These are phyloP conservation scores for Sporothrix pallida DNA, from an alignment of 2,329 filamentous ascomycete genomes.

Conservation along the genomic window DNA sequence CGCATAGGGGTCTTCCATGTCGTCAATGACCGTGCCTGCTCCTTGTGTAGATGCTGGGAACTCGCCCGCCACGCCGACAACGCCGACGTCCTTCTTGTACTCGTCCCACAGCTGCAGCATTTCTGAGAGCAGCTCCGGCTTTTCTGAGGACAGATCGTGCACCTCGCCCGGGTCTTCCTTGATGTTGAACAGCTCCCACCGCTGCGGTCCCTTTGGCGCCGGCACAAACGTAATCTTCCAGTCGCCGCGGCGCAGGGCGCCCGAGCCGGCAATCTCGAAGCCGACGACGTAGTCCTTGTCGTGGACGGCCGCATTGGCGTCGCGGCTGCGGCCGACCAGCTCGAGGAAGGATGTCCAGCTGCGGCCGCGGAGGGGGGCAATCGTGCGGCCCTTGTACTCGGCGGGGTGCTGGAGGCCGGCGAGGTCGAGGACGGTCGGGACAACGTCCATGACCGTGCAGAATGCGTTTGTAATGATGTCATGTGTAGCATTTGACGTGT, in stretches of 20 bases:
- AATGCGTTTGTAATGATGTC: conserved; percentile 45
- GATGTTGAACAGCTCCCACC: conserved; percentile 50
- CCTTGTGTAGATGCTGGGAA: too few relatives aligned
- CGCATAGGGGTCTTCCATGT: too few relatives aligned
- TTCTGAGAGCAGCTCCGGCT: too few relatives aligned
- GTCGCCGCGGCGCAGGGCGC: conserved; percentile 45
- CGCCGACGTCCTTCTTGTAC: too few relatives aligned
- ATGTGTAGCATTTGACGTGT: conserved; percentile 38
- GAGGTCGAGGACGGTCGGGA: conserved; percentile 56
- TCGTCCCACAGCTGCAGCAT: too few relatives aligned
- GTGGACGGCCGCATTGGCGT: conserved; percentile 39
- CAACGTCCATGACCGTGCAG: conserved; percentile 51
- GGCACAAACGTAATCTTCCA: conserved; percentile 55
- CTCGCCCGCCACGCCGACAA: too few relatives aligned
- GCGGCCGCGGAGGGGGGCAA: conserved; percentile 44
- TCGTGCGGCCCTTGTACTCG: conserved; percentile 53
- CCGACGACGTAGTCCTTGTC: conserved; percentile 47
- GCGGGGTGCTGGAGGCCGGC: conserved; percentile 52
- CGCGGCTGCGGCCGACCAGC: too few relatives aligned
- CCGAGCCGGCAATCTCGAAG: conserved; percentile 47
- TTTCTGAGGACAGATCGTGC: conserved; percentile 42
- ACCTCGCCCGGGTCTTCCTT: too few relatives aligned
- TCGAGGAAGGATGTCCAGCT: conserved; percentile 38
- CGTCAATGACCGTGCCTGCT: too few relatives aligned
- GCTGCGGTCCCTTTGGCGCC: conserved; percentile 53